These are phyloP conservation scores for Trifolium pratense DNA, from an alignment of 306 rosid species.

Conservation along the genomic window DNA sequence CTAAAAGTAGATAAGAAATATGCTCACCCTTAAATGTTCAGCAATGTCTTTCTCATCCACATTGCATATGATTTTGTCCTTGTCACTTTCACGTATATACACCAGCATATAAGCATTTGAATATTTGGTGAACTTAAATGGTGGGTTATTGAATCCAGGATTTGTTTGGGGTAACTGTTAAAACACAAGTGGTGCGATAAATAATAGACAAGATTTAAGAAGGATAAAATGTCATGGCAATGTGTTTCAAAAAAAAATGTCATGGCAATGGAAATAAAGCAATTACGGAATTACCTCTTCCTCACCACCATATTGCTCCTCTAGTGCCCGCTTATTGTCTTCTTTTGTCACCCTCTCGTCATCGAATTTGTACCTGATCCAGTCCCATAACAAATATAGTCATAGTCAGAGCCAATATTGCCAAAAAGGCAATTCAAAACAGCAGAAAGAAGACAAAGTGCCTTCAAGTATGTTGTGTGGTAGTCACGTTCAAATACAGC, in stretches of 20 bases:
- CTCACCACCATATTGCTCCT: conserved; percentile 98
- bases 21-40: conserved; percentile 89
- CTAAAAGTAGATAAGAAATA: conserved; percentile 26
- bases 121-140: conserved; percentile 89
- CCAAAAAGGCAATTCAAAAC: conserved; percentile 21
- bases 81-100: conserved; percentile 95
- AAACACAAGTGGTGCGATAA: conserved; percentile 33
- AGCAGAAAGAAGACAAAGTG: conserved; percentile 16
- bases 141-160: conserved; percentile 95
- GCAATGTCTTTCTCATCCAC: conserved; percentile 98
- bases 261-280: conserved; percentile 21
- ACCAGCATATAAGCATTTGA: conserved; percentile 98
- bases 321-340: conserved; percentile 85
- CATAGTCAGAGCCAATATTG: background rate
- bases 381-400: conserved; percentile 19
- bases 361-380: conserved; percentile 81
- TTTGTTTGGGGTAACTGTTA: conserved; percentile 84
- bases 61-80: conserved; percentile 87
- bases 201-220: conserved; percentile 33
- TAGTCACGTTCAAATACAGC: conserved; percentile 25
- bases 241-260: too few relatives aligned
- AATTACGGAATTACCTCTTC: conserved; percentile 81
- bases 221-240: conserved; percentile 26
- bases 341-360: conserved; percentile 96
- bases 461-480: conserved; percentile 4